phyloP scores from a whole-genome alignment of 306 rosid genomes.

The Gynostemma pentaphyllum region DNA sequence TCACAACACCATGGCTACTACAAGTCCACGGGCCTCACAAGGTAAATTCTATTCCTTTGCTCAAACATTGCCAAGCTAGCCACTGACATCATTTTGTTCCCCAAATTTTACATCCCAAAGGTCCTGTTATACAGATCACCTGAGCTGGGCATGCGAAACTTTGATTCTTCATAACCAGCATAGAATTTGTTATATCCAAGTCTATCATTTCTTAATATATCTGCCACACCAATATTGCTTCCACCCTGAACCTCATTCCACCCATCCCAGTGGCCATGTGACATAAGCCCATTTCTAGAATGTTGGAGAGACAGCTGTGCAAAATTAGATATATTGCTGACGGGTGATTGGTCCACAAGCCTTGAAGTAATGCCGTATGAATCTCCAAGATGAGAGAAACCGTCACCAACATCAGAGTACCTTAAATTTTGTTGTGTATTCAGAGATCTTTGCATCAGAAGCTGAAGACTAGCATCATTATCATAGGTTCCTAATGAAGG shows the following conservation, averaged over 20 bases:
- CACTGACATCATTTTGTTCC: constrained; percentile 8
- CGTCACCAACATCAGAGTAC: constrained; percentile 47
- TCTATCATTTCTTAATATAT: constrained; percentile 68
- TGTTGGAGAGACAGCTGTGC: constrained; percentile 72
- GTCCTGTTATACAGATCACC: constrained; percentile 69
- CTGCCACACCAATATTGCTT: constrained; percentile 46
- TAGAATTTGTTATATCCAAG: constrained; percentile 60
- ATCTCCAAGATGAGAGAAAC: constrained; percentile 49
- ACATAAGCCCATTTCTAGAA: constrained; percentile 42
- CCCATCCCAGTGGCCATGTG: constrained; percentile 79
- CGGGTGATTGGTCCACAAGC: constrained; percentile 58
- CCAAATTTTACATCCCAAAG: constrained; percentile 57
- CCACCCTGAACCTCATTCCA: constrained; percentile 71
- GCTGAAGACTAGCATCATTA: constrained; percentile 66
- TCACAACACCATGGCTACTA: constrained; percentile 20
- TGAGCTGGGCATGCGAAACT: constrained; percentile 68
- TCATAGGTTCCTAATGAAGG: constrained; percentile 49
- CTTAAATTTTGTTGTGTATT: constrained; percentile 57
- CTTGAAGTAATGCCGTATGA: constrained; percentile 69
- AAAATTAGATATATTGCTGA: constrained; percentile 45
- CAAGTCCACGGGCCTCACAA: constrained; percentile 21
- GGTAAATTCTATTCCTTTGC: constrained; percentile 18
- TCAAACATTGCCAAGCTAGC: constrained; percentile 20
- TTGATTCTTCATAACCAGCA: constrained; percentile 67
- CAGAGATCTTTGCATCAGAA: constrained; percentile 73